Base-by-base conservation (phyloP, 495 filamentous ascomycete species). In the Schizothecium vesticola region DNA sequence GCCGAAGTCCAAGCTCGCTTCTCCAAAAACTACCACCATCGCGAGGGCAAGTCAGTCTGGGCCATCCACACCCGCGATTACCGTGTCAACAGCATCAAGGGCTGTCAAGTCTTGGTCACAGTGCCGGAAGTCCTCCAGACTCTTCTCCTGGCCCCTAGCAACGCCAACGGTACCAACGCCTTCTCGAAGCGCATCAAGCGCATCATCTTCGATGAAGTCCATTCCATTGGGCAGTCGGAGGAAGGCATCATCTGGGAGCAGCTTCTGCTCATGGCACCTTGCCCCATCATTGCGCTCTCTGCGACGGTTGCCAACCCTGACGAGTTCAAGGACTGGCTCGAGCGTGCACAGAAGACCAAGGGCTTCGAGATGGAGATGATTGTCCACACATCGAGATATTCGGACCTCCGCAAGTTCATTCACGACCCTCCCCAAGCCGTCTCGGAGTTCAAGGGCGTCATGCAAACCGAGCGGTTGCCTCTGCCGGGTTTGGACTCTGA, bases 181-280 rank as follows among this genome's bases (percentile, higher is more conserved):
- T 94, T 90, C 88, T 83, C 90, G 2, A 78, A 79, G 3, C 77
- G 87, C 64, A 81, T 94, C 5, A 89, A 84, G 65, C 81, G 89
- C 16, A 92, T 94, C 71, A 93, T 93, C 43, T 93, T 93, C 66
- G 91, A 94, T 69, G 91, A 93, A 77, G 86, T 93, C n/a, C 91
- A 94, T 74, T 91, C 84, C 19, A 92, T 93, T 65, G 90, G 90
- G 0, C 88, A 92, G 75, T 84, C 88, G 2, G 87, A 93, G 21
- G 91, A 94, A 72, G 91, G 91, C 63, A 78, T 92, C 12, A 82
- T 94, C 1, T 94, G 91, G 91, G 91, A 94, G 70, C 91, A 94
- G 71, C 80, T 94, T 10, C 79, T 93, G 13, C 83, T 93, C 0
- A 78, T 92, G 28, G 83, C 91, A 0, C 89, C 91, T 10, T 92